A percentile compares a stretch with the other conserved stretches of the same genome.
Conservation (phyloP, 192 early-diverging fungal genomes). For the Rhizophagus sp. region DNA sequence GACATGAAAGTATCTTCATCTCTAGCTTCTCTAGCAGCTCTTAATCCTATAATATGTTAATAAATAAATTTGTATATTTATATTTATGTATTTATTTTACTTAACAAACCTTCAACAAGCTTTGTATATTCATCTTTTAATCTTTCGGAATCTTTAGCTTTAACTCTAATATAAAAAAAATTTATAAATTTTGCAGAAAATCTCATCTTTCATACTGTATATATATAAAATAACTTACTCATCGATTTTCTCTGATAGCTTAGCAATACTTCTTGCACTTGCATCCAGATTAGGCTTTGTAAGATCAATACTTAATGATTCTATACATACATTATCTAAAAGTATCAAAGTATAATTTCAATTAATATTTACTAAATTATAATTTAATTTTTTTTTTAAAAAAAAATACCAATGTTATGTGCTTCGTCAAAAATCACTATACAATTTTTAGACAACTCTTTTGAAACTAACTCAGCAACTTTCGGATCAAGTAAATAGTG, state of each 20-base stretch:
- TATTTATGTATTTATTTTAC: neutral
- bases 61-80: neutral
- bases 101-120: slow-evolving; percentile 73
- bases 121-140: slow-evolving; percentile 87
- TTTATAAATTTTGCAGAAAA: neutral
- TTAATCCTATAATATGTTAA: slow-evolving; percentile 55
- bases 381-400: neutral
- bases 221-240: slow-evolving; percentile 45
- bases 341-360: neutral
- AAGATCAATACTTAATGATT: slow-evolving; percentile 93
- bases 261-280: slow-evolving; percentile 76
- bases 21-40: slow-evolving; percentile 67
- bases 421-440: slow-evolving; percentile 99
- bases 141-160: slow-evolving; percentile 83
- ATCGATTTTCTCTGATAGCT: slow-evolving; percentile 71
- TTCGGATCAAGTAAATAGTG: slow-evolving; percentile 99
- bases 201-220: neutral
- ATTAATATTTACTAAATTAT: neutral
- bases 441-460: slow-evolving; percentile 89
- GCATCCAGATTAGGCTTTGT: slow-evolving; percentile 88
- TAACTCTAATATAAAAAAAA: slow-evolving; percentile 57
- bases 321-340: slow-evolving; percentile 97
- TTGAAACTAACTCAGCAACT: slow-evolving; percentile 96
- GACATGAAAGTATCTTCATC: slow-evolving; percentile 89
- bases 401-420: slow-evolving; percentile 87